phyloP scores from a whole-genome alignment of 1,284 basidiomycete species.

The Prillingera fragicola region DNA sequence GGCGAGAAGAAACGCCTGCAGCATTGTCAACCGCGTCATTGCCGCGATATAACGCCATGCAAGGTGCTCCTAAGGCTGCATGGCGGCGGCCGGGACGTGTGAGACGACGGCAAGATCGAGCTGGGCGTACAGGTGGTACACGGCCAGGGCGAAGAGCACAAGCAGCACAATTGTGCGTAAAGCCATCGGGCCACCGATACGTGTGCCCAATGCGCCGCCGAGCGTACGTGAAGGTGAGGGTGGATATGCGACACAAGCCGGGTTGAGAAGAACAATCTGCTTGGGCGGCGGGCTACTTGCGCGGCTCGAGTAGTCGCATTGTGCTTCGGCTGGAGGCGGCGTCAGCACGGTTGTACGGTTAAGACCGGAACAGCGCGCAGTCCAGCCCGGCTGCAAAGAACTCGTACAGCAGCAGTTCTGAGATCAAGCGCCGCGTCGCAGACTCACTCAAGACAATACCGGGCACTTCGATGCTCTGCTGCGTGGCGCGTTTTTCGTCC shows the following conservation, averaged over 20 bases:
- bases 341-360: no score
- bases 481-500: constrained; percentile 2
- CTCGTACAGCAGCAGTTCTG: neutral
- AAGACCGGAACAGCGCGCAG: no score
- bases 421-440: neutral
- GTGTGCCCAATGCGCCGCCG: neutral
- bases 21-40: no score
- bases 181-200: neutral
- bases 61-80: constrained; percentile 1
- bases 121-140: constrained; percentile 13
- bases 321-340: constrained; percentile 3
- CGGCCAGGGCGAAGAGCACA: constrained; percentile 8
- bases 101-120: constrained; percentile 3
- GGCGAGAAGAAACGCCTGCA: no score
- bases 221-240: constrained; percentile 1
- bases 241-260: constrained; percentile 15
- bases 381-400: no score
- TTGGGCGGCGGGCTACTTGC: constrained; percentile 17
- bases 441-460: constrained; percentile 25
- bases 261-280: constrained; percentile 24
- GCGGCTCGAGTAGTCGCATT: neutral
- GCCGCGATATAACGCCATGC: no score
- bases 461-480: constrained; percentile 18
- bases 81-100: neutral
- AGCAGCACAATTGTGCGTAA: constrained; percentile 8